phyloP scores from a whole-genome alignment of 768 basidiomycete species.

The Artomyces pyxidatus region DNA sequence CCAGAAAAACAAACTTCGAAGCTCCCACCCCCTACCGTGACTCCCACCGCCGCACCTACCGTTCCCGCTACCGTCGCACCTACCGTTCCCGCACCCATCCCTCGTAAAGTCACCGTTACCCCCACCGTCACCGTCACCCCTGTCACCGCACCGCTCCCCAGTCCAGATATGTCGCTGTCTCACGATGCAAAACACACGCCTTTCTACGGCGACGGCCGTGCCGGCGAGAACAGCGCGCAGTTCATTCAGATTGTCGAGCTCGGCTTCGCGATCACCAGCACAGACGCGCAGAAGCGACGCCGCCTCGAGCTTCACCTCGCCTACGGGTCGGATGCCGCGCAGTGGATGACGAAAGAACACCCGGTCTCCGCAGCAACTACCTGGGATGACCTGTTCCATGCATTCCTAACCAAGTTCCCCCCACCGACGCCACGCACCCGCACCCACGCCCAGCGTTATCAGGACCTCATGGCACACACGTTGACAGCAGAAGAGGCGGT shows the following conservation, averaged over 20 bases:
- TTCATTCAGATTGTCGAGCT: background rate
- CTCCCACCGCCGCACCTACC: background rate
- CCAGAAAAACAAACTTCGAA: no score
- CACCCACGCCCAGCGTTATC: background rate
- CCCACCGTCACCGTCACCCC: no score
- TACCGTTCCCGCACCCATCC: background rate
- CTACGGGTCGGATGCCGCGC: background rate
- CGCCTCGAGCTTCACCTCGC: background rate
- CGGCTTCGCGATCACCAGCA: background rate
- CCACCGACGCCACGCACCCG: no score
- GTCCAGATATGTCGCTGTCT: no score
- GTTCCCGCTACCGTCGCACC: background rate
- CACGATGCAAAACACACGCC: no score
- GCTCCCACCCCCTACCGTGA: background rate
- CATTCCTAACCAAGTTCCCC: background rate
- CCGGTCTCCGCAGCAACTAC: no score
- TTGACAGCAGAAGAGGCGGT: background rate
- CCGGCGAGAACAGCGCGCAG: background rate
- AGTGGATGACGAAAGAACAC: background rate
- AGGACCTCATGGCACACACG: background rate
- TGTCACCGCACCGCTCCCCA: no score
- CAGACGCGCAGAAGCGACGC: background rate
- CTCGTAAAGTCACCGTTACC: background rate
- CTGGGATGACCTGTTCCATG: background rate
- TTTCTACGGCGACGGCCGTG: background rate